Base-by-base conservation (phyloP, 2,329 filamentous ascomycete species). In the Calonectria fujianensis region DNA sequence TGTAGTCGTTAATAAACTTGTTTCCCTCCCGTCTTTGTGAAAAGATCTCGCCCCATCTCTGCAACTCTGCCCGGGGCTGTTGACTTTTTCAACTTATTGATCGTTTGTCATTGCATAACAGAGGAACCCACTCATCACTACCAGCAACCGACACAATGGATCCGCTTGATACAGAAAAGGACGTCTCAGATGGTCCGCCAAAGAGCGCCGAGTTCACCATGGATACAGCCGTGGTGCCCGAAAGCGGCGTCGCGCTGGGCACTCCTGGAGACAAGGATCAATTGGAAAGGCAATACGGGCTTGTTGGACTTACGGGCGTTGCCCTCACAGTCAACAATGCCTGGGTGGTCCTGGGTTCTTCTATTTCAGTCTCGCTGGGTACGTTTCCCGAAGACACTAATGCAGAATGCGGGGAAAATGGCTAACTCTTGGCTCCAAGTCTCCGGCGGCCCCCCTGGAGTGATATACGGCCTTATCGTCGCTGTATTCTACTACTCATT, bases 311-410 rank as follows among this genome's bases (percentile, higher is more conserved):
- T 0, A 81, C 80, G 1, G 80, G 80, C 1, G 79, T 80, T 13
- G 80, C 80, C 7, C 79, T 81, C 0, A 81, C 80, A 0, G 80
- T 81, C 39, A 81, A 81, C 45, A 81, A 81, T 59, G 80, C 80
- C 0, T 81, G 80, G 80, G 80, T 81, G 0, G 80, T 81, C 1
- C 68, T 81, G 0, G 79, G 80, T 0, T 81, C 80, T 0, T 81
- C 80, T 0, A 81, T 81, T 10, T 81, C 80, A 0, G 74, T 81
- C 1, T 81, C 80, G 0, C 68, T 81, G 0, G 66, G 78, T 78
- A 77, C 65, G 7, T 8, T 20, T 10, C 0, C 6, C 13, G 7
- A 8, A 9, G 18, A 18, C 13, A 35, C 29, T 7, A 24, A 11
- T 50, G 29, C n/a, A 31, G 24, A 18, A 18, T n/a, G 14, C 4